A percentile compares a stretch with the other conserved stretches of the same genome.
phyloP scores from a whole-genome alignment of 176 grass and related monocot species.

The Cocos nucifera region DNA sequence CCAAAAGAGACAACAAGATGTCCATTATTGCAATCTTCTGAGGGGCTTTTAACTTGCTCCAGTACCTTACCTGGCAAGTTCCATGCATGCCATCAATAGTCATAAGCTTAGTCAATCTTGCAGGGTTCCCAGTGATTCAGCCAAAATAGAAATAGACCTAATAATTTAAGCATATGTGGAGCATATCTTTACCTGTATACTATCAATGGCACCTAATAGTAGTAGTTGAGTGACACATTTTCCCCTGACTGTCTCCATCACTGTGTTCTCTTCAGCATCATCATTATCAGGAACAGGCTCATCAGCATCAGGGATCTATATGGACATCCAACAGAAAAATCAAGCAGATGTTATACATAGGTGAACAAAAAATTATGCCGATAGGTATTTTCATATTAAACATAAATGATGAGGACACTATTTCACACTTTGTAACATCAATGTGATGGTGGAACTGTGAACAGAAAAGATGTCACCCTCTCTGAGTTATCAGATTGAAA shows the following conservation, averaged over 20 bases:
- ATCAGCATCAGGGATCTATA: conserved; percentile 47
- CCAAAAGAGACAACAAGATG: conserved; percentile 82
- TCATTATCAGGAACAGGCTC: conserved; percentile 29
- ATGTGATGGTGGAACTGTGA: too few relatives aligned
- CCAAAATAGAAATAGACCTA: conserved; percentile 7
- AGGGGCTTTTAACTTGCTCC: conserved; percentile 59
- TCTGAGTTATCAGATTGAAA: too few relatives aligned
- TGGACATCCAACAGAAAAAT: conserved; percentile 25
- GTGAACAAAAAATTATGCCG: too few relatives aligned
- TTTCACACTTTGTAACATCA: too few relatives aligned
- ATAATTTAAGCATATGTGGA: not conserved
- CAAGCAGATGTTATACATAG: too few relatives aligned
- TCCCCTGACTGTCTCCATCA: conserved; percentile 92
- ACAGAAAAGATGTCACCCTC: too few relatives aligned
- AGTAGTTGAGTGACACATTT: conserved; percentile 96
- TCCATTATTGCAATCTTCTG: conserved; percentile 90
- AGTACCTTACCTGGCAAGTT: conserved; percentile 75
- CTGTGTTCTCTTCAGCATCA: conserved; percentile 58
- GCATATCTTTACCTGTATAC: conserved; percentile 68
- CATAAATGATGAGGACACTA: too few relatives aligned
- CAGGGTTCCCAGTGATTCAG: not conserved
- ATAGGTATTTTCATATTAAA: too few relatives aligned
- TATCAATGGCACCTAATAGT: conserved; percentile 79
- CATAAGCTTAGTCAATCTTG: conserved; percentile 7
- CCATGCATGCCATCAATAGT: conserved; percentile 8